phyloP scores from a whole-genome alignment of 1,139 yeast genomes.

The Magnusiomyces tetraspermus region DNA sequence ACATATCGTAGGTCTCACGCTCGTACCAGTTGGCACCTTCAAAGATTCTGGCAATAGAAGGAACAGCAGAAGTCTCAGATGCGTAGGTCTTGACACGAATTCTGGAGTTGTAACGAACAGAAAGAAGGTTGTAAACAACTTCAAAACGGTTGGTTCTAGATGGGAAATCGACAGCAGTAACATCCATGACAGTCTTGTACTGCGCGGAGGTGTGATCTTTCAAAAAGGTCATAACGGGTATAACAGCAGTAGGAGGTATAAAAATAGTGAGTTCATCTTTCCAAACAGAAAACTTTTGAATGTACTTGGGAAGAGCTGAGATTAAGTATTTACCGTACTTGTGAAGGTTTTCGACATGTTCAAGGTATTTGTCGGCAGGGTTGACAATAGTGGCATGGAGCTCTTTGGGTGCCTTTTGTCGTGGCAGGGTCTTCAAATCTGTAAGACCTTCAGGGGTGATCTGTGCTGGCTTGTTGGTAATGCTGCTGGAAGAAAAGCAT shows the following conservation, averaged over 20 bases:
- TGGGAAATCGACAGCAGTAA: slow-evolving; percentile 84
- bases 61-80: slow-evolving; percentile 72
- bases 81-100: slow-evolving; percentile 87
- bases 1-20: slow-evolving; percentile 80
- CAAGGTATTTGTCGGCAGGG: slow-evolving; percentile 69
- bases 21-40: slow-evolving; percentile 88
- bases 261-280: slow-evolving; percentile 76
- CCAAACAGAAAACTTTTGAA: slow-evolving; percentile 84
- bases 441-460: slow-evolving; percentile 29
- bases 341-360: slow-evolving; percentile 64
- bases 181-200: slow-evolving; percentile 68
- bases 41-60: slow-evolving; percentile 59
- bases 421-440: slow-evolving; percentile 28
- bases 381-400: slow-evolving; percentile 55
- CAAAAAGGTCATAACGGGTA: slow-evolving; percentile 61
- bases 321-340: slow-evolving; percentile 74
- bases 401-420: slow-evolving; percentile 29
- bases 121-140: slow-evolving; percentile 72
- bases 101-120: slow-evolving; percentile 77
- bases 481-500: slow-evolving; percentile 8
- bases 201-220: slow-evolving; percentile 75
- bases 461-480: slow-evolving; percentile 17
- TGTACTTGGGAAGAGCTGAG: slow-evolving; percentile 70
- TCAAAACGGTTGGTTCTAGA: slow-evolving; percentile 77
- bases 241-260: slow-evolving; percentile 66